Base-by-base conservation (phyloP, 257 asterid species). In the Forsythia suspensa region DNA sequence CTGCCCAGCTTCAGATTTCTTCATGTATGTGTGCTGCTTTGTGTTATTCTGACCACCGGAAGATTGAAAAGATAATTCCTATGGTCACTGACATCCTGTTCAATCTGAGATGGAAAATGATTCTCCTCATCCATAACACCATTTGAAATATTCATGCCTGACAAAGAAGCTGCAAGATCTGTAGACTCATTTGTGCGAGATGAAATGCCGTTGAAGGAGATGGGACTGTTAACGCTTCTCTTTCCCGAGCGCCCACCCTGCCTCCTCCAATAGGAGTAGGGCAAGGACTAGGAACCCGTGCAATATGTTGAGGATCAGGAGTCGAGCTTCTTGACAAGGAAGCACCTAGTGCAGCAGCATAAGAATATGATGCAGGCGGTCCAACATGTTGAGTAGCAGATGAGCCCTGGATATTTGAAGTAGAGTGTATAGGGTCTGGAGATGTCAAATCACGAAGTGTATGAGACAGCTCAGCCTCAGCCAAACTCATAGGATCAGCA, bases 291-390 rank as follows among this genome's bases (percentile, higher is more conserved):
- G 99, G 97, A 77, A 89, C 97, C 83, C 97, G 87, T 12, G 91
- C 90, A 77, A 91, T 84, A 78, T 84, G 94, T 77, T 91, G 96
- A 73, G 97, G 88, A 87, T 96, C 99, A 37, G 99, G 99, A 24
- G 99, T 94, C 46, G 98, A 82, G 90, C 97, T 92, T 84, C 99
- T 90, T 40, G 99, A 96, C 82, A 96, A 82, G 70, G 97, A 90
- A 72, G 94, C 91, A 81, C 98, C 98, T 85, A 93, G 80, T 67
- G 83, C 98, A 74, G 98, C 97, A 77, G 98, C 98, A 85, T 94
- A 94, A 66, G 99, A 94, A 80, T 91, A 94, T 76, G 97, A 87
- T n/a, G 95, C 70, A 59, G 94, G 87, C 39, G 85, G 71, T 40
- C 85, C 92, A 59, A 76, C 82, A 78, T 86, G 90, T 84, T 89